Percentiles rank a stretch among this genome's conserved stretches.
phyloP scores from a whole-genome alignment of 2,329 filamentous ascomycete species.

The Rhynchosporium graminicola region DNA sequence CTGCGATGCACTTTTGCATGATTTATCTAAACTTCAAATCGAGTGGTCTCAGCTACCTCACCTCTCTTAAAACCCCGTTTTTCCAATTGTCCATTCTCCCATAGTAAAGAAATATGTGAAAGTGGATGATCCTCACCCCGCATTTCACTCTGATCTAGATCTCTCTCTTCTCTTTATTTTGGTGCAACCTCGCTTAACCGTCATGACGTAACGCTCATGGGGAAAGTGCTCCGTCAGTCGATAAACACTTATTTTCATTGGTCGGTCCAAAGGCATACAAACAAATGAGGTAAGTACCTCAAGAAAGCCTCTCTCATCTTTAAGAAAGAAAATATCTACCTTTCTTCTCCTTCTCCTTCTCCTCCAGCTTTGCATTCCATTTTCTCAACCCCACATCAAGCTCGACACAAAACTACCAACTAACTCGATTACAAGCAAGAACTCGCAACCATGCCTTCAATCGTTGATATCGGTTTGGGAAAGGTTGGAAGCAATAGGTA shows the following conservation, averaged over 20 bases:
- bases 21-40: too few relatives aligned
- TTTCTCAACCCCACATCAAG: background rate
- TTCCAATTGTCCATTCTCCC: too few relatives aligned
- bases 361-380: background rate
- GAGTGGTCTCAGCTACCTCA: too few relatives aligned
- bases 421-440: background rate
- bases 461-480: slow-evolving; percentile 5
- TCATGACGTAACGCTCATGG: background rate
- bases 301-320: too few relatives aligned
- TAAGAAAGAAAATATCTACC: background rate
- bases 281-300: too few relatives aligned
- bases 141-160: background rate
- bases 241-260: background rate
- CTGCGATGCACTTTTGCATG: too few relatives aligned
- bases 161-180: background rate
- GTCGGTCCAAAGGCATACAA: background rate
- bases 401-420: background rate
- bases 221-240: background rate
- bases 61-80: too few relatives aligned
- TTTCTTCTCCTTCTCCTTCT: background rate
- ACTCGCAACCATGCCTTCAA: slow-evolving; percentile 8
- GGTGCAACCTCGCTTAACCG: background rate
- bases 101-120: too few relatives aligned
- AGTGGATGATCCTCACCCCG: too few relatives aligned
- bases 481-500: slow-evolving; percentile 12